These are phyloP conservation scores for Hordeum vulgare DNA, from an alignment of 176 grass and related monocot species.

Conservation along the genomic window MorexV3_pseudomolecules_assembly NC_058524.1:62770080-62770579, in stretches of 20 bases:
- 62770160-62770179: neutral
- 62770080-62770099: slow-evolving; percentile 51
- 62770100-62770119: slow-evolving; percentile 60
- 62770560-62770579: slow-evolving; percentile 42
- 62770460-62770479: slow-evolving; percentile 81
- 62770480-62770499: slow-evolving; percentile 76
- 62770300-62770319: slow-evolving; percentile 28
- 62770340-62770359: slow-evolving; percentile 80
- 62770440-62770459: slow-evolving; percentile 61
- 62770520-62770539: slow-evolving; percentile 70
- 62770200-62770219: slow-evolving; percentile 36
- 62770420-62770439: slow-evolving; percentile 63
- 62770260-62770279: slow-evolving; percentile 26
- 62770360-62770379: slow-evolving; percentile 60
- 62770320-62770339: slow-evolving; percentile 29
- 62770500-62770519: slow-evolving; percentile 54
- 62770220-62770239: slow-evolving; percentile 75
- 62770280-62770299: slow-evolving; percentile 35
- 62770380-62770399: slow-evolving; percentile 44
- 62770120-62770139: slow-evolving; percentile 44
- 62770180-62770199: neutral
- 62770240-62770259: neutral
- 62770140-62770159: neutral
- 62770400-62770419: slow-evolving; percentile 33
- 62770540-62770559: slow-evolving; percentile 48